Conservation (phyloP, 2,329 filamentous ascomycete species). For the Clonostachys sp. region DNA sequence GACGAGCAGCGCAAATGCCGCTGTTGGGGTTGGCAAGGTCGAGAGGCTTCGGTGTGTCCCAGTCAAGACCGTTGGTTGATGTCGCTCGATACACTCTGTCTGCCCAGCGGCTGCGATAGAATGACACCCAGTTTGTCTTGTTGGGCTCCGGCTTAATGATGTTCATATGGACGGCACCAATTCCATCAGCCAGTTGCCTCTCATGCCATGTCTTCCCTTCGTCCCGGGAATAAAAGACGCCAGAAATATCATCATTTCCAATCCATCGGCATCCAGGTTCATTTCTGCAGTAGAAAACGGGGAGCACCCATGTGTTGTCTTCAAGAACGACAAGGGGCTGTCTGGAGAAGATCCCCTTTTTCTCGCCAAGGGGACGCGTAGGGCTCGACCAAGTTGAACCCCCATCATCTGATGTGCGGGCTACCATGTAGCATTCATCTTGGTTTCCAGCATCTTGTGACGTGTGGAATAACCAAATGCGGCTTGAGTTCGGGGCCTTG, state of each 20-base stretch:
- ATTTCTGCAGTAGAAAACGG: conserved; percentile 35
- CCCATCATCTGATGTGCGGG: conserved; percentile 24
- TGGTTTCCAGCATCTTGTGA: conserved; percentile 38
- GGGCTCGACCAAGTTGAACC: conserved; percentile 28
- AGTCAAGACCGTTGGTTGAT: conserved; percentile 29
- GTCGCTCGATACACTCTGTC: conserved; percentile 34
- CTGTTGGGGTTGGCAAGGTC: conserved; percentile 36
- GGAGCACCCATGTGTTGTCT: conserved; percentile 31
- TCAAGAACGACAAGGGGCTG: conserved; percentile 30
- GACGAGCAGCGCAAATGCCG: conserved; percentile 28
- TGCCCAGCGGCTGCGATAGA: conserved; percentile 38
- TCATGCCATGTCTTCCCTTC: conserved; percentile 31
- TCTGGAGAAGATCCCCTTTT: conserved; percentile 30
- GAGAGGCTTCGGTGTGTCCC: conserved; percentile 25
- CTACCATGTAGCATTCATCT: conserved; percentile 30
- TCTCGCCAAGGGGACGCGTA: conserved; percentile 19
- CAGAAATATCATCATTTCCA: conserved; percentile 36
- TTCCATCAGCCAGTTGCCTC: conserved; percentile 24
- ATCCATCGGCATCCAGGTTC: conserved; percentile 33
- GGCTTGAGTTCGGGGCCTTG: conserved; percentile 19
- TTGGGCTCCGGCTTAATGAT: conserved; percentile 19
- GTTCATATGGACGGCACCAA: conserved; percentile 38
- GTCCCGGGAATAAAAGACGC: conserved; percentile 27
- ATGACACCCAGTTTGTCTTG: conserved; percentile 20
- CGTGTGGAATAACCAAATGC: conserved; percentile 36